Evolutionary conservation across 2,329 filamentous ascomycete genomes (phyloP).

Genomic region (Alternaria brassicicola): DNA sequence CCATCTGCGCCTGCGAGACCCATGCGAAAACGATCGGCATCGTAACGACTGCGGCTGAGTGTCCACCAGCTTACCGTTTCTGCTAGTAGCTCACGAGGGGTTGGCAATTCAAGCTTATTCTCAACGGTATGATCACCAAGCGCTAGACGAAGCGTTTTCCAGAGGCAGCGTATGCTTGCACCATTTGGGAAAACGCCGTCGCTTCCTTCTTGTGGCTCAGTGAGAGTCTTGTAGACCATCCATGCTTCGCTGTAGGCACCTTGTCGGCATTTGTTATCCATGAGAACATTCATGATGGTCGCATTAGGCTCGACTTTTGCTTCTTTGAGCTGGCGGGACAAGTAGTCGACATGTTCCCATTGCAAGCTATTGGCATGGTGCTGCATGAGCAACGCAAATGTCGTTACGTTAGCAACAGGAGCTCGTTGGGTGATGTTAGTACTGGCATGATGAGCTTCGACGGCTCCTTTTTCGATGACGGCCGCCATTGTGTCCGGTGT

Average conservation of each 20-base stretch:
- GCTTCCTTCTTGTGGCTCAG: conserved; percentile 22
- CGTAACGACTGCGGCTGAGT: conserved; percentile 27
- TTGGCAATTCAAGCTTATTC: conserved; percentile 32
- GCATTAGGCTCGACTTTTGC: conserved; percentile 28
- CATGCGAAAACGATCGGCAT: conserved; percentile 34
- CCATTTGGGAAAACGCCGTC: conserved; percentile 40
- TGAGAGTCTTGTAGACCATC: conserved; percentile 36
- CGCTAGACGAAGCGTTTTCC: conserved; percentile 42
- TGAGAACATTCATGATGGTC: conserved; percentile 42
- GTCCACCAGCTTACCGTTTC: conserved; percentile 42
- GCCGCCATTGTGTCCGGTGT: not conserved
- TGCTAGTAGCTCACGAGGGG: conserved; percentile 38
- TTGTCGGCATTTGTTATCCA: conserved; percentile 39
- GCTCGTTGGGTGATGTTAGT: conserved; percentile 14
- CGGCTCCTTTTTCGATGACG: conserved; percentile 6
- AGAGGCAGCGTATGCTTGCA: conserved; percentile 36
- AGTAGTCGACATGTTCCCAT: conserved; percentile 46
- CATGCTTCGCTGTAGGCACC: conserved; percentile 40
- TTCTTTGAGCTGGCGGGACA: conserved; percentile 34
- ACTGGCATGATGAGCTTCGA: not conserved
- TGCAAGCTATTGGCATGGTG: conserved; percentile 37
- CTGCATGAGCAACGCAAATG: conserved; percentile 41
- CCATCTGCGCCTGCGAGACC: conserved; percentile 32
- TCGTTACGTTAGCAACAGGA: conserved; percentile 37
- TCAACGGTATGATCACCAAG: conserved; percentile 27